Conservation (phyloP, 192 early-diverging fungal species). For the Podila epigama region DNA sequence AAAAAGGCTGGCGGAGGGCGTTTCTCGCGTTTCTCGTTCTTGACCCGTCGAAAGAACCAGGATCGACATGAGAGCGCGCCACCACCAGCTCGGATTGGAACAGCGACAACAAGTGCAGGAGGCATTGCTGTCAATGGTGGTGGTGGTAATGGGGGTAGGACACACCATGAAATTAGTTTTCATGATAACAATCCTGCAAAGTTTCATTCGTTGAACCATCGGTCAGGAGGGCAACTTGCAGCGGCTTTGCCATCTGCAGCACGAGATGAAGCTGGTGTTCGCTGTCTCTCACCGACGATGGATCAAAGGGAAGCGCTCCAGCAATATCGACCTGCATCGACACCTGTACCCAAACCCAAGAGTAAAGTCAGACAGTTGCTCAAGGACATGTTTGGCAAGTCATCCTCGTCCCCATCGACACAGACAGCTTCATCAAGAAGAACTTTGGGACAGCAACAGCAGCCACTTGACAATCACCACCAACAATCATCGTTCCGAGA, state of each 20-base stretch:
- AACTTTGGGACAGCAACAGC: too few species aligned
- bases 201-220: not conserved
- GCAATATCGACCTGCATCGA: not conserved
- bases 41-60: constrained; percentile 38
- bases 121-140: not conserved
- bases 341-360: constrained; percentile 1
- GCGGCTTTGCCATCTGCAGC: not conserved
- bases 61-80: constrained; percentile 38
- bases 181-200: not conserved
- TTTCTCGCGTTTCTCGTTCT: constrained; percentile 42
- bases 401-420: not conserved
- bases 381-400: constrained; percentile 27
- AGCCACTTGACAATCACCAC: constrained; percentile 1
- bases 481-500: constrained; percentile 26
- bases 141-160: not conserved
- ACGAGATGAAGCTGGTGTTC: not conserved
- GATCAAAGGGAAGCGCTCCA: not conserved
- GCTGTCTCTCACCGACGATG: not conserved
- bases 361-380: constrained; percentile 23
- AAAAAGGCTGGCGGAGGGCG: constrained; percentile 35
- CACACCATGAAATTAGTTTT: not conserved
- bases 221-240: constrained; percentile 2
- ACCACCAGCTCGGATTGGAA: not conserved
- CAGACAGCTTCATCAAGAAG: constrained; percentile 16
- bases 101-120: not conserved